Conservation (phyloP, 352 stramenopile species). For the Thalassiosira allenii region DNA sequence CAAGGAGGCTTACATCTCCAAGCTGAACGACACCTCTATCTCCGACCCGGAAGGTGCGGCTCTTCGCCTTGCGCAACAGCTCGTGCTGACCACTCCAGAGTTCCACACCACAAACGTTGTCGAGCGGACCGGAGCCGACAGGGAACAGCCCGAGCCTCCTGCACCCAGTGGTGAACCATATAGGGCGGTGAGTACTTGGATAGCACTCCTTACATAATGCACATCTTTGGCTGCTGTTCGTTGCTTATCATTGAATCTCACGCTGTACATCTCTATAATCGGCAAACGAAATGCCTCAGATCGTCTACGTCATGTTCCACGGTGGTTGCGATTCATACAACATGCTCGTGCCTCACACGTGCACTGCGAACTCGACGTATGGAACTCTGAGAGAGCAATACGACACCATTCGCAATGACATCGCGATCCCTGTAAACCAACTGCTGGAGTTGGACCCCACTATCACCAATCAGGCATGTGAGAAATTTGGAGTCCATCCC, state of each 20-base stretch:
- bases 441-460: conserved; percentile 47
- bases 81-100: conserved; percentile 77
- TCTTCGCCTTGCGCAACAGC: conserved; percentile 58
- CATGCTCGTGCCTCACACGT: conserved; percentile 71
- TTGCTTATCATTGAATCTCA: too few relatives aligned
- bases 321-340: conserved; percentile 77
- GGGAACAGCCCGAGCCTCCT: conserved; percentile 17
- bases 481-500: conserved; percentile 80
- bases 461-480: conserved; percentile 61
- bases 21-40: conserved; percentile 37
- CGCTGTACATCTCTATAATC: too few relatives aligned
- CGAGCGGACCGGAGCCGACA: conserved; percentile 31
- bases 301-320: conserved; percentile 68
- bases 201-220: too few relatives aligned
- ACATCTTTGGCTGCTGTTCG: too few relatives aligned
- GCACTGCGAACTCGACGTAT: conserved; percentile 24
- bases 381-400: conserved; percentile 69
- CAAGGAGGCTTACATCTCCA: conserved; percentile 53
- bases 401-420: conserved; percentile 37
- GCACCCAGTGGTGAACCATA: conserved; percentile 40
- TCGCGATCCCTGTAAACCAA: conserved; percentile 42
- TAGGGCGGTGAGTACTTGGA: too few relatives aligned
- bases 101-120: conserved; percentile 82
- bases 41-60: conserved; percentile 27
- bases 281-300: too few relatives aligned